Evolutionary conservation across 2,329 filamentous ascomycete genomes (phyloP).

Genomic region (Trichophaea hybrida): DNA sequence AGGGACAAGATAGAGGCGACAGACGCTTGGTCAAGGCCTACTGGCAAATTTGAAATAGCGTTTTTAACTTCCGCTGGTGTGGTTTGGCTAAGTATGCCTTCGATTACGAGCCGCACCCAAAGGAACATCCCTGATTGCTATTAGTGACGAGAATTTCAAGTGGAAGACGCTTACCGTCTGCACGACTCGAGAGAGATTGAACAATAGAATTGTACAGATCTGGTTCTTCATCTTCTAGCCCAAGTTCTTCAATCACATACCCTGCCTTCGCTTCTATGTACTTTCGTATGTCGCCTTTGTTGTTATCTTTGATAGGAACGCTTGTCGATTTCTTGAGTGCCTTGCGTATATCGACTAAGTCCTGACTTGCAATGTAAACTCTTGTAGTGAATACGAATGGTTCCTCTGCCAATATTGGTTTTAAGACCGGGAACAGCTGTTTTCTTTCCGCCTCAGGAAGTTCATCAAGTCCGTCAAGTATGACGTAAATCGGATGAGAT

Average conservation of each 20-base stretch:
- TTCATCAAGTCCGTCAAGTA: constrained; percentile 14
- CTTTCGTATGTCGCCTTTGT: neutral
- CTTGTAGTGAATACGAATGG: neutral
- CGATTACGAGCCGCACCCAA: constrained; percentile 14
- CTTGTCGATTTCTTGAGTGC: neutral
- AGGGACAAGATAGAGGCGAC: neutral
- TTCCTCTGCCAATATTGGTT: neutral
- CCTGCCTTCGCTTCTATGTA: neutral
- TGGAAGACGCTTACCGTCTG: neutral
- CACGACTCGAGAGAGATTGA: neutral
- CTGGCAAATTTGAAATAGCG: constrained; percentile 4
- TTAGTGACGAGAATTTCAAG: no score
- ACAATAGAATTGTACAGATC: neutral
- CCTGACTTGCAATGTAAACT: constrained; percentile 10
- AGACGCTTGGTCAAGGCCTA: constrained; percentile 10
- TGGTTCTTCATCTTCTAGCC: neutral
- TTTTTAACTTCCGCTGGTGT: constrained; percentile 5
- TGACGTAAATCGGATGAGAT: constrained; percentile 4
- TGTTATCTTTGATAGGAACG: neutral
- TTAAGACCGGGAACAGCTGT: constrained; percentile 2
- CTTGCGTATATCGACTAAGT: constrained; percentile 6
- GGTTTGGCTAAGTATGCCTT: constrained; percentile 5
- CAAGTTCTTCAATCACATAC: neutral
- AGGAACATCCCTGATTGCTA: constrained; percentile 12
- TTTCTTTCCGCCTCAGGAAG: constrained; percentile 4